These are phyloP conservation scores for Colletotrichum salicis DNA, from an alignment of 2,329 filamentous ascomycete species.

Conservation along the genomic window DNA sequence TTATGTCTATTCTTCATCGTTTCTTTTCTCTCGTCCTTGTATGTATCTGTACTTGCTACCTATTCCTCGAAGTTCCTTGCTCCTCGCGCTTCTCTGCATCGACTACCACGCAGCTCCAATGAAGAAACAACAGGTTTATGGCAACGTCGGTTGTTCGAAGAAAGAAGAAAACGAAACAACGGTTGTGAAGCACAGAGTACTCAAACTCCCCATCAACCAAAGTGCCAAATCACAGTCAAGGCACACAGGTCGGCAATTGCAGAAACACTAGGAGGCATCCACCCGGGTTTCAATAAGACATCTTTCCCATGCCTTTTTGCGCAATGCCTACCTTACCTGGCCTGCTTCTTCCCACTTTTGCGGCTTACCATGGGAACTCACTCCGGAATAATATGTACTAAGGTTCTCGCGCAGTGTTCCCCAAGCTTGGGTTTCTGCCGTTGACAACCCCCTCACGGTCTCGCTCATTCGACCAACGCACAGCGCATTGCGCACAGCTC, in stretches of 20 bases:
- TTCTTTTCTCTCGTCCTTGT: conserved; percentile 6
- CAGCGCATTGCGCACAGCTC: conserved; percentile 28
- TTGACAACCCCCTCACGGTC: conserved; percentile 7
- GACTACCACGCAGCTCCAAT: background rate
- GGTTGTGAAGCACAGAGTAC: background rate
- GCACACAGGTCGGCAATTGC: conserved; percentile 18
- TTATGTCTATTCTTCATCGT: conserved; percentile 11
- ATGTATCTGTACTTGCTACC: background rate
- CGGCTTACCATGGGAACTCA: background rate
- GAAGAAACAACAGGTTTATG: background rate
- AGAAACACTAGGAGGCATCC: conserved; percentile 14
- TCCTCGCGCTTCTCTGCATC: background rate
- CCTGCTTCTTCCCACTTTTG: conserved; percentile 3
- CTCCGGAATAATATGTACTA: background rate
- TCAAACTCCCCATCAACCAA: background rate
- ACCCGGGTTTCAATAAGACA: conserved; percentile 25
- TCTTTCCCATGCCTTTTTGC: conserved; percentile 5
- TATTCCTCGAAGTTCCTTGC: background rate
- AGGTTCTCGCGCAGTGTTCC: background rate
- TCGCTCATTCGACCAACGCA: conserved; percentile 14
- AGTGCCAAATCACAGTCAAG: background rate
- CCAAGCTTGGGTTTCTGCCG: conserved; percentile 4
- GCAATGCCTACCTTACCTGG: background rate
- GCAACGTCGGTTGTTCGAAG: background rate
- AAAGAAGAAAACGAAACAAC: background rate